Percentiles rank a stretch among this genome's conserved stretches.
These are phyloP conservation scores for Prunella vulgaris DNA, from an alignment of 257 asterid species.

Conservation along the genomic window DNA sequence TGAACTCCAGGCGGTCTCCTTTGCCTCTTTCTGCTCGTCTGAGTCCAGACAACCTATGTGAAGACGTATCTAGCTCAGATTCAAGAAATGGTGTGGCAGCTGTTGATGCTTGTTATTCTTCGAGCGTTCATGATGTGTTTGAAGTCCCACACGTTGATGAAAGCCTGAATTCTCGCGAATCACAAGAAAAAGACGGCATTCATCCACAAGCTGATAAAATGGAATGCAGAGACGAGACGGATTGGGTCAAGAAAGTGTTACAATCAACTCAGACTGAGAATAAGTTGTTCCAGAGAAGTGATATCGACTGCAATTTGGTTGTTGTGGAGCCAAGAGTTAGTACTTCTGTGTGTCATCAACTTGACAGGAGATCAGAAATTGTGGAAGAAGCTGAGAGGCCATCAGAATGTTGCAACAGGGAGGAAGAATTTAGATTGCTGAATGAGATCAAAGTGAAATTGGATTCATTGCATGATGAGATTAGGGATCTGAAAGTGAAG, in stretches of 20 bases:
- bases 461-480: conserved; percentile 39
- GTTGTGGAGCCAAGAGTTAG: conserved; percentile 22
- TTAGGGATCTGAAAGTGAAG: conserved; percentile 37
- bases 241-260: conserved; percentile 41
- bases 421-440: conserved; percentile 54
- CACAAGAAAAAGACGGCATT: conserved; percentile 14
- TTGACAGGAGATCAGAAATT: conserved; percentile 40
- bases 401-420: conserved; percentile 27
- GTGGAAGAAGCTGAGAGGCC: conserved; percentile 38
- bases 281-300: conserved; percentile 20
- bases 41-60: conserved; percentile 15
- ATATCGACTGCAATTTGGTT: conserved; percentile 30
- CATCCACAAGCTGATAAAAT: conserved; percentile 25
- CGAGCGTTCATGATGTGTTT: conserved; percentile 58
- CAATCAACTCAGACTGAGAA: conserved; percentile 25
- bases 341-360: conserved; percentile 19
- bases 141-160: conserved; percentile 59
- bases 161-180: conserved; percentile 17
- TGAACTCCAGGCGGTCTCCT: conserved; percentile 32
- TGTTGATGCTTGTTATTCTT: conserved; percentile 41
- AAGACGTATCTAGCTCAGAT: conserved; percentile 16
- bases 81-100: conserved; percentile 19
- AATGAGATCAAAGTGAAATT: conserved; percentile 51
- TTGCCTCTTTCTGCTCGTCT: conserved; percentile 28
- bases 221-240: conserved; percentile 28